phyloP scores from a whole-genome alignment of 768 basidiomycete genomes.

The Leucocoprinus birnbaumii region DNA sequence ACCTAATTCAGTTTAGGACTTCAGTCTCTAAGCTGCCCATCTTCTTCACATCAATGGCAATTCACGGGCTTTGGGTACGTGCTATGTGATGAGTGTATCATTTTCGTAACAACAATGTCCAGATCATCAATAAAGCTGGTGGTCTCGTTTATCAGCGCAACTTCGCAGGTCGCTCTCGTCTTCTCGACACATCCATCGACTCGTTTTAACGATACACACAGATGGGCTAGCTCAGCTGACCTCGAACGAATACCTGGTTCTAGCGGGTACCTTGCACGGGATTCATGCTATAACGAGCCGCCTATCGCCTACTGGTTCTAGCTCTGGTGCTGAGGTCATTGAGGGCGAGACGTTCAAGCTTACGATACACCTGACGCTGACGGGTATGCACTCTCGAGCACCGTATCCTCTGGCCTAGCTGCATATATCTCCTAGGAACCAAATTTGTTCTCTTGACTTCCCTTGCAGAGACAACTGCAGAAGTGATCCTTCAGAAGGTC shows the following conservation, averaged over 20 bases:
- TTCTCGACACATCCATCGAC: constrained; percentile 4
- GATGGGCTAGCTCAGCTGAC: constrained; percentile 90
- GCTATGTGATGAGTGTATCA: neutral
- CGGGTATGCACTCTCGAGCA: constrained; percentile 53
- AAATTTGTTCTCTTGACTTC: constrained; percentile 95
- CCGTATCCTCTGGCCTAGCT: neutral
- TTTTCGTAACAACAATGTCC: constrained; percentile 16
- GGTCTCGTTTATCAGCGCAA: constrained; percentile 93
- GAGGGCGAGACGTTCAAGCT: constrained; percentile 96
- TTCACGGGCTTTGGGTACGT: constrained; percentile 80
- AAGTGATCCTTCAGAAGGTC: constrained; percentile 71
- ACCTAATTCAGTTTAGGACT: too few relatives aligned
- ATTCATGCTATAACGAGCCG: constrained; percentile 98
- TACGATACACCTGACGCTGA: constrained; percentile 84
- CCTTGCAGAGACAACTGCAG: constrained; percentile 67
- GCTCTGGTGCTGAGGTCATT: constrained; percentile 92
- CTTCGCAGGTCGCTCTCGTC: constrained; percentile 66
- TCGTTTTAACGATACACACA: constrained; percentile 30
- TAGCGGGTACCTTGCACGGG: constrained; percentile 95
- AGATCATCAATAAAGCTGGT: constrained; percentile 98
- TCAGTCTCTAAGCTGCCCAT: neutral
- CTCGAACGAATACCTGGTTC: constrained; percentile 92
- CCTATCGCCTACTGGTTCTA: constrained; percentile 76
- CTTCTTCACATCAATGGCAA: constrained; percentile 48
- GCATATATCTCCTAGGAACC: constrained; percentile 55